A percentile compares a stretch with the other conserved stretches of the same genome.
These are phyloP conservation scores for Aureobasidium namibiae DNA, from an alignment of 2,329 filamentous ascomycete genomes.

Conservation along the genomic window DNA sequence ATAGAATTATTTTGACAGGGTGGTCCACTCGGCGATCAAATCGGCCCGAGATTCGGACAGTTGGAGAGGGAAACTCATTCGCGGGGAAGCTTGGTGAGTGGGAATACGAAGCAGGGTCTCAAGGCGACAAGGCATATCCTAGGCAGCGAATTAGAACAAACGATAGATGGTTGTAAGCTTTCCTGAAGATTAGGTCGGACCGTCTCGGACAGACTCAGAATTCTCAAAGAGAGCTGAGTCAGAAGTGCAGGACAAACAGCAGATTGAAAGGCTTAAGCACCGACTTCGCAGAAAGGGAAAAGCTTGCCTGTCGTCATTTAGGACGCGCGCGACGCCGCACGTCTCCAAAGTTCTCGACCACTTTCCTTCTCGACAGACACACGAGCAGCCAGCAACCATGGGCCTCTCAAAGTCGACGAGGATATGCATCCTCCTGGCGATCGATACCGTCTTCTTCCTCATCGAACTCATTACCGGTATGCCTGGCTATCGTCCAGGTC, in stretches of 20 bases:
- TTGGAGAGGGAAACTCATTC: not conserved
- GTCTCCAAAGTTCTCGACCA: not conserved
- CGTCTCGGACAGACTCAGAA: not conserved
- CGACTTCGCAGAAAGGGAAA: not conserved
- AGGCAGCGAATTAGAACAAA: not conserved
- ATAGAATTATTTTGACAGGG: not conserved
- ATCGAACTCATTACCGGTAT: slow-evolving; percentile 72
- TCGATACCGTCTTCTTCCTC: slow-evolving; percentile 84
- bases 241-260: not conserved
- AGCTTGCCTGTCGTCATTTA: not conserved
- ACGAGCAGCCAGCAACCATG: slow-evolving; percentile 49
- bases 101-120: not conserved
- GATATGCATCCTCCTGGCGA: slow-evolving; percentile 85
- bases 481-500: not conserved
- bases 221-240: not conserved
- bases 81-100: not conserved
- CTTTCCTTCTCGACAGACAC: not conserved
- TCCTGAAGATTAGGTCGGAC: not conserved
- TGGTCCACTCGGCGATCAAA: not conserved
- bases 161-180: not conserved
- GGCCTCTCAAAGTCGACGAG: slow-evolving; percentile 85
- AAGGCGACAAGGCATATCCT: not conserved
- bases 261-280: not conserved
- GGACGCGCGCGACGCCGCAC: not conserved
- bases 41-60: not conserved